These are phyloP conservation scores for Fusarium globosum DNA, from an alignment of 2,329 filamentous ascomycete species.

Conservation along the genomic window DNA sequence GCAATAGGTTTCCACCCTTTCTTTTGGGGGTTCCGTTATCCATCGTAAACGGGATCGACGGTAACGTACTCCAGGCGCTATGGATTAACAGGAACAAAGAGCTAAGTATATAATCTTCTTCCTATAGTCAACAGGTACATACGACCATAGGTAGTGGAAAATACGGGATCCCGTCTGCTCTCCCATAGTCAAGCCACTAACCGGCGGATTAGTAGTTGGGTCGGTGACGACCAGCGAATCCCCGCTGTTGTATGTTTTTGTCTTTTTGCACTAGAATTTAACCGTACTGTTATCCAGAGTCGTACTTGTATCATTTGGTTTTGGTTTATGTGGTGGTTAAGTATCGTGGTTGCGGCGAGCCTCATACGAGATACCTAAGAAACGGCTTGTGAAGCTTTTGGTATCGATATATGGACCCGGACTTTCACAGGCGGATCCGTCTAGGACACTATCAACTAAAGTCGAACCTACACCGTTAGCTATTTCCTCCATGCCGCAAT, in stretches of 20 bases:
- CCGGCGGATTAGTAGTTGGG: slow-evolving; percentile 3
- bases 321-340: background rate
- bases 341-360: background rate
- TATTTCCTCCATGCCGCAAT: background rate
- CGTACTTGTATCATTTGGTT: background rate
- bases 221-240: slow-evolving; percentile 4
- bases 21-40: background rate
- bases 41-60: too few species aligned
- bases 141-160: slow-evolving; percentile 11
- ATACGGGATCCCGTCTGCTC: slow-evolving; percentile 9
- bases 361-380: background rate
- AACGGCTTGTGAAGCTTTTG: background rate
- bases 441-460: background rate
- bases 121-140: fast-evolving
- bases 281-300: background rate
- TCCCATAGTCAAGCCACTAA: slow-evolving; percentile 8
- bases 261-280: background rate
- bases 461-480: background rate
- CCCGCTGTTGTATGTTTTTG: slow-evolving; percentile 2
- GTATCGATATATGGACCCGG: background rate
- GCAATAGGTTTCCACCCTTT: background rate
- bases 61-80: background rate
- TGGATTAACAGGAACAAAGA: background rate
- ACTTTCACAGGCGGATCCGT: background rate
- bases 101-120: background rate